phyloP scores from a whole-genome alignment of 164 flowering plant genomes.

The Akebia trifoliata region DNA sequence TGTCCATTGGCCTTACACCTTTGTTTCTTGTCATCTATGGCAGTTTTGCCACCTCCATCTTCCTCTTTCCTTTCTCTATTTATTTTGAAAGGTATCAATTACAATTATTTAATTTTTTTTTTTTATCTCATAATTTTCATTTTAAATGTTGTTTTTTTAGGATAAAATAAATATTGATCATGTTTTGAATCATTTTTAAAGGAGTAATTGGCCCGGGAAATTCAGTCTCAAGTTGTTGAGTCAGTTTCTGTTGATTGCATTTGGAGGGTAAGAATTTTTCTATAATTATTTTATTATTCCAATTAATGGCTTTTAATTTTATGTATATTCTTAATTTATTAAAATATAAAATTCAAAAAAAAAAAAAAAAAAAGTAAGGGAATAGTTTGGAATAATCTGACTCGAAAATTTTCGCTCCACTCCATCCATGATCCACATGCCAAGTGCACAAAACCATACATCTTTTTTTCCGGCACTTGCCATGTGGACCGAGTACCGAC shows the following conservation, averaged over 20 bases:
- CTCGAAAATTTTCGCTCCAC: too few species aligned
- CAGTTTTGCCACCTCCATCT: constrained; percentile 18
- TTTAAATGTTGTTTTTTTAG: not conserved
- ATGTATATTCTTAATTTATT: not conserved
- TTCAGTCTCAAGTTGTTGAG: constrained; percentile 37
- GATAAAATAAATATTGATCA: not conserved
- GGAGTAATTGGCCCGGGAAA: constrained; percentile 61
- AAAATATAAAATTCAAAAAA: too few species aligned
- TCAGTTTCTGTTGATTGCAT: constrained; percentile 53
- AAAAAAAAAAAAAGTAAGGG: too few species aligned
- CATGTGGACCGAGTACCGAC: too few species aligned
- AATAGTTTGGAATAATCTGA: too few species aligned
- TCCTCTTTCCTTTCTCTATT: constrained; percentile 23
- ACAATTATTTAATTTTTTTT: not conserved
- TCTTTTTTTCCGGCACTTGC: too few species aligned
- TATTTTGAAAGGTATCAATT: constrained; percentile 23
- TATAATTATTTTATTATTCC: not conserved
- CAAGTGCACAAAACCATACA: too few species aligned
- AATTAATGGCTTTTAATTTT: not conserved
- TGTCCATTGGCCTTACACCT: constrained; percentile 23
- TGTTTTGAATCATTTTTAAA: constrained; percentile 33
- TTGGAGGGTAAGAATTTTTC: constrained; percentile 50
- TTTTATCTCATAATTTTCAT: not conserved
- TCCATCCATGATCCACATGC: too few species aligned
- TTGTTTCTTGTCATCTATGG: constrained; percentile 20